These are phyloP conservation scores for Saccharum officinarum DNA, from an alignment of 176 grass and related monocot genomes.

Conservation along the genomic window DNA sequence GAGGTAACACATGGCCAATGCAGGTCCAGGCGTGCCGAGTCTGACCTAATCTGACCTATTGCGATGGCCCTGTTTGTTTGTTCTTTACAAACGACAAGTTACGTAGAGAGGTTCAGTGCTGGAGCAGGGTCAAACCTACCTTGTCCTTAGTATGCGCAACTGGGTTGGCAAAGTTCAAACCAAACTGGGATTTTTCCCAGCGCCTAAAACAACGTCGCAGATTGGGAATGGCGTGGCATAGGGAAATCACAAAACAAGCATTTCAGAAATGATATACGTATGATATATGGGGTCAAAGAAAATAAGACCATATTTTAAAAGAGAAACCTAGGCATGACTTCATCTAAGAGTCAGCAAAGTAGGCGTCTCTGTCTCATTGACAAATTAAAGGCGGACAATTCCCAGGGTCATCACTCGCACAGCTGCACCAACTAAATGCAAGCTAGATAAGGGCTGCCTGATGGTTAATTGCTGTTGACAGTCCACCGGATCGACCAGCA, in stretches of 20 bases:
- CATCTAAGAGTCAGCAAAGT: slow-evolving; percentile 3
- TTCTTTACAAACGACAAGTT: background rate
- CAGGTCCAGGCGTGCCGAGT: slow-evolving; percentile 25
- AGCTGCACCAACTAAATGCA: slow-evolving; percentile 34
- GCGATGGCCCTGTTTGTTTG: background rate
- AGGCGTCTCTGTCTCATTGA: background rate
- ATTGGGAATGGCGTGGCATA: background rate
- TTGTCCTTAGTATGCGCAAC: background rate
- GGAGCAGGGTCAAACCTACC: slow-evolving; percentile 43
- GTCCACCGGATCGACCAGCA: slow-evolving; percentile 31
- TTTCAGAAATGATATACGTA: background rate
- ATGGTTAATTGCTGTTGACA: slow-evolving; percentile 31
- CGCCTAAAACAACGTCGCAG: background rate
- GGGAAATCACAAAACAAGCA: background rate
- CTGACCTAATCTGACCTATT: slow-evolving; percentile 29
- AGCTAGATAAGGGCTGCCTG: slow-evolving; percentile 16
- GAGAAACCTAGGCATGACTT: background rate
- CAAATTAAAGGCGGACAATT: background rate
- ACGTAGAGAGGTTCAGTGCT: background rate
- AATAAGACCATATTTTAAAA: background rate
- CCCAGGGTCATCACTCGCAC: background rate
- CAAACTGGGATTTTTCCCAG: background rate
- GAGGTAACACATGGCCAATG: slow-evolving; percentile 19
- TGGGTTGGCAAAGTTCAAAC: slow-evolving; percentile 29
- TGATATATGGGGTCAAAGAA: background rate